Evolutionary conservation across 306 rosid species (phyloP).

Genomic region (Sechiopsis laciniata): DNA sequence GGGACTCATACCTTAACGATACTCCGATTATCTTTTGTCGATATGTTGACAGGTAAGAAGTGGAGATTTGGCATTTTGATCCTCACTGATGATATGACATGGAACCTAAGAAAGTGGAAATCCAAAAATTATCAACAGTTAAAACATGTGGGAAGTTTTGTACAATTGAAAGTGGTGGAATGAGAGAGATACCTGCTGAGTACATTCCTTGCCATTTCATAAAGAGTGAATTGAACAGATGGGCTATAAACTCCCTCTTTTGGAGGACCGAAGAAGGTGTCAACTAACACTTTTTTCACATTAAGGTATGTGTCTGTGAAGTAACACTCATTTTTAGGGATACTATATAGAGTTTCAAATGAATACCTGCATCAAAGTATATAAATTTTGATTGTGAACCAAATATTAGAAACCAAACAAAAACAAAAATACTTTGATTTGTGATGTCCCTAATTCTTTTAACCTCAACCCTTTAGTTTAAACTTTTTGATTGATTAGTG

Average conservation of each 20-base stretch:
- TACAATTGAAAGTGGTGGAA: not conserved
- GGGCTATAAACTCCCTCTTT: conserved; percentile 78
- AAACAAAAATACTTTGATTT: not conserved
- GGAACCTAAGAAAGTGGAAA: conserved; percentile 53
- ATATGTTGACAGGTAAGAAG: conserved; percentile 78
- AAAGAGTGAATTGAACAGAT: conserved; percentile 88
- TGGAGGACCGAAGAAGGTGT: conserved; percentile 76
- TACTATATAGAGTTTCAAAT: conserved; percentile 43
- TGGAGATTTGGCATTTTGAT: conserved; percentile 95
- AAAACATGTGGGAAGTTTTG: not conserved
- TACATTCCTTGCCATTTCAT: conserved; percentile 69
- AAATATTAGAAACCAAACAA: not conserved
- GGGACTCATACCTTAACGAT: conserved; percentile 66
- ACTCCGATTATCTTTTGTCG: conserved; percentile 48
- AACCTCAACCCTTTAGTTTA: no score
- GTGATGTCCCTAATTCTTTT: no score
- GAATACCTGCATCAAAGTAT: conserved; percentile 53
- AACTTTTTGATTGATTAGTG: no score
- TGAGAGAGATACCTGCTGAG: conserved; percentile 55
- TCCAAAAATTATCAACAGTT: conserved; percentile 3
- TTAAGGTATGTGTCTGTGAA: conserved; percentile 56
- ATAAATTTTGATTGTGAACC: not conserved
- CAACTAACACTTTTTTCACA: conserved; percentile 53
- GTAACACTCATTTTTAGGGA: conserved; percentile 57
- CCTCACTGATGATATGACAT: conserved; percentile 53